Evolutionary conservation across 2,329 filamentous ascomycete genomes (phyloP), one percentile per base, ranked within the genome.

Genomic region (Sporothrix protearum): DNA sequence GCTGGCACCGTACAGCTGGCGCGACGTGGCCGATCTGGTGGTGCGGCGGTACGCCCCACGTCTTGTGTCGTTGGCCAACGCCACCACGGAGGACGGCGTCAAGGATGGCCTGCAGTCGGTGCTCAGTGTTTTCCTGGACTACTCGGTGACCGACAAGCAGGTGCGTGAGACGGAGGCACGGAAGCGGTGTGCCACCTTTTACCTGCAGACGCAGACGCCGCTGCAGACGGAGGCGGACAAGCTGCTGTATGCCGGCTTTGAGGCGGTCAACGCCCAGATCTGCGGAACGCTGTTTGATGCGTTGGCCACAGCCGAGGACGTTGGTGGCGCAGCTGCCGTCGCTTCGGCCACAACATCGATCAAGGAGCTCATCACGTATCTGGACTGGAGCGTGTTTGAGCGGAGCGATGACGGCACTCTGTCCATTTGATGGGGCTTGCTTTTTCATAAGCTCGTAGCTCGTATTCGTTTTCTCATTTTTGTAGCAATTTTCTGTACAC

Each of bases 361-460:
- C 33, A 45, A 69, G 55, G 33, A 42, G 45, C 69, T 74, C 2
- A 68, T 73, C 5, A 19, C n/a, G 1, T 67, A 64, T 5, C 69
- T 74, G 36, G 73, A 71, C 53, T 74, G 73, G 73, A 74, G 73
- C 16, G 73, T 74, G n/a, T 74, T 74, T 66, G 59, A 36, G 64
- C 51, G 49, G 3, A 25, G 25, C 1, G 49, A 28, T 47, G 22
- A 53, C 19, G 49, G 49, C 19, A 22, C 12, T 28, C 9, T 22
- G 25, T n/a, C 22, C 14, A 10, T 53, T 53, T 22, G 49, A 53
- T 12, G 5, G 22, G 3, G 2, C 28, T 53, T 14, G 1, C 0
- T 64, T 64, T 25, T 12, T 22, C 25, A 33, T 59, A n/a, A n/a
- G n/a, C n/a, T 33, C 57, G 22, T 51, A 10, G 10, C 19, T 51